Base-by-base conservation (phyloP, 805 yeast genomes). In the Suhomyces sp. region DNA sequence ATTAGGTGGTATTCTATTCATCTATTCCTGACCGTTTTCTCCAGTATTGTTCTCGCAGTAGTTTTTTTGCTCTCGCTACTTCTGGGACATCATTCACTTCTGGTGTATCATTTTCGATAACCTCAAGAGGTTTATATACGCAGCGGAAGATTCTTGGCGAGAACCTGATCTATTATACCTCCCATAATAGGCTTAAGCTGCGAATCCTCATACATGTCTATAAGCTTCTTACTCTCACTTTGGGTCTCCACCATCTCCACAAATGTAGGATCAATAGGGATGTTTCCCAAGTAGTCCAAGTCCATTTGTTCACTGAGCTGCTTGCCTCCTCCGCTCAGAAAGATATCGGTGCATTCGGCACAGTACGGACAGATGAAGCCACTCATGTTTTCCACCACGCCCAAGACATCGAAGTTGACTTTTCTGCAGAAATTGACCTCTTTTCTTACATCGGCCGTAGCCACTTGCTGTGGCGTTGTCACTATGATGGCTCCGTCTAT, bases 301-400 rank as follows among this genome's bases (percentile, higher is more conserved):
- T 75, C 70, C 53, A 83, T 78, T 46, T 81, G 80, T 29, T 75
- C 71, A n/a, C 97, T 86, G 47, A 94, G 72, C 13, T 69, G 72
- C 59, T 79, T 68, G 2, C 99, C 99, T 26, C 99, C 99, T 7
- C 98, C 99, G 49, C 87, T 82, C 59, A 94, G 89, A 67, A 94
- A 94, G 23, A 94, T 88, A 66, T 92, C 86, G 3, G 97, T 91
- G 66, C 93, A 87, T 65, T 93, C 98, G 1, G 87, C 82, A 67
- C 99, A 94, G 66, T 84, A 83, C 0, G 99, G 99, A 66, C 99
- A 94, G 4, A 91, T 84, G 64, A 89, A 94, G 1, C 99, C 99
- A 48, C 96, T 85, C 99, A 94, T 93, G 64, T 94, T 94, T 67
- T 94, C 99, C 8, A 94, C 82, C 3, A 94, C 81, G 0, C 99